A percentile compares a stretch with the other conserved stretches of the same genome.
Conservation (phyloP, 306 rosid genomes). For the Senna tora region DNA sequence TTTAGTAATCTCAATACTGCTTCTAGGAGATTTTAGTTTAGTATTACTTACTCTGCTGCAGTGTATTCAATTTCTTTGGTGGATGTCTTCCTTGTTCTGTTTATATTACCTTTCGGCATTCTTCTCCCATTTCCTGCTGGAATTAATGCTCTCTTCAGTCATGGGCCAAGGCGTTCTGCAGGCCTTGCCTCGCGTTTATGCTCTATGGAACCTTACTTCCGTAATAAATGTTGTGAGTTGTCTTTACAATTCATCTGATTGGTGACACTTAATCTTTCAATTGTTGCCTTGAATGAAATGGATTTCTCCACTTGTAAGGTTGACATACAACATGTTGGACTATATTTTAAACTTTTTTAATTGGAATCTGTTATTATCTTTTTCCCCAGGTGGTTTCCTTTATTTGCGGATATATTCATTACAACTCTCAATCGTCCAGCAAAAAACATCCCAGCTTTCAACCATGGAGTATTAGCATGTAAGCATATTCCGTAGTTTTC, state of each 20-base stretch:
- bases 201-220: slow-evolving; percentile 91
- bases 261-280: slow-evolving; percentile 9
- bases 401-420: slow-evolving; percentile 89
- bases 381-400: slow-evolving; percentile 81
- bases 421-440: slow-evolving; percentile 62
- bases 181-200: slow-evolving; percentile 96
- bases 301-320: not conserved
- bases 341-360: not conserved
- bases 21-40: slow-evolving; percentile 98
- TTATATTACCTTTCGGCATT: slow-evolving; percentile 87
- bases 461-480: slow-evolving; percentile 90
- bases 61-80: slow-evolving; percentile 86
- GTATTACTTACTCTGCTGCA: slow-evolving; percentile 96
- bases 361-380: slow-evolving; percentile 28
- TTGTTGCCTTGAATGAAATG: not conserved
- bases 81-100: slow-evolving; percentile 89
- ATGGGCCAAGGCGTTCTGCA: slow-evolving; percentile 97
- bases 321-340: not conserved
- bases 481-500: slow-evolving; percentile 43
- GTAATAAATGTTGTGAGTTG: slow-evolving; percentile 84
- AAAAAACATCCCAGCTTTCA: slow-evolving; percentile 66
- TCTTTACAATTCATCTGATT: slow-evolving; percentile 30
- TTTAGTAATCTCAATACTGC: slow-evolving; percentile 94
- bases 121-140: slow-evolving; percentile 99
- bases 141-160: slow-evolving; percentile 98